phyloP scores from a whole-genome alignment of 139 green algal genomes.

The Chlorella ohadii region DNA sequence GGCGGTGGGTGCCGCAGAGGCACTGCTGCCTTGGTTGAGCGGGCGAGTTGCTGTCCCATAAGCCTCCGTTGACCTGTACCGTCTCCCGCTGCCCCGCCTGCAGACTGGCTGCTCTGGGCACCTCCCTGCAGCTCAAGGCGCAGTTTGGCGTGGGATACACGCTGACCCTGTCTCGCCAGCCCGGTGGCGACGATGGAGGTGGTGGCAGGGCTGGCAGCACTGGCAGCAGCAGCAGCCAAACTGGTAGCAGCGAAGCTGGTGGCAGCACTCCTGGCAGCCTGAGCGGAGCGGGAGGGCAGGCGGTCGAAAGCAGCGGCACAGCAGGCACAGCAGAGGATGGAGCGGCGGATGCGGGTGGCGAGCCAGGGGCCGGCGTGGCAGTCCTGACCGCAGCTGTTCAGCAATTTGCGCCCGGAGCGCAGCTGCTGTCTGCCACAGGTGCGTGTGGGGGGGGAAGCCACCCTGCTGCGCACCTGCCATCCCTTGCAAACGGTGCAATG shows the following conservation, averaged over 20 bases:
- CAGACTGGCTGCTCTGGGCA: constrained; percentile 72
- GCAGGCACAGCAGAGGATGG: too few relatives aligned
- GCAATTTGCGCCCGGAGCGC: constrained; percentile 47
- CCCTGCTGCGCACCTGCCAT: neutral
- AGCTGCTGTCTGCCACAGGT: constrained; percentile 43
- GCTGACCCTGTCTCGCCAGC: constrained; percentile 60
- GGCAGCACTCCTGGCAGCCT: too few relatives aligned
- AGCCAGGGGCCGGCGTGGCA: neutral
- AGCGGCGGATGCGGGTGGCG: neutral
- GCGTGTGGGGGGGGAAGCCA: neutral
- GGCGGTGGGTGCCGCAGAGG: too few relatives aligned
- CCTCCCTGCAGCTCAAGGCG: constrained; percentile 77
- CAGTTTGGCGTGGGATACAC: constrained; percentile 80
- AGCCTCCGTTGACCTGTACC: neutral
- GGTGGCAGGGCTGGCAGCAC: neutral
- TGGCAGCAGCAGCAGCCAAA: neutral
- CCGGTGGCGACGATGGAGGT: too few relatives aligned
- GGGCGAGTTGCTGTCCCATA: too few relatives aligned
- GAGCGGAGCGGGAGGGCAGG: neutral
- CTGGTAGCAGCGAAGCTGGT: neutral
- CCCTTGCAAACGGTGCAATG: too few relatives aligned
- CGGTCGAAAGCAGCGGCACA: neutral
- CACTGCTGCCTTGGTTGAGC: too few relatives aligned
- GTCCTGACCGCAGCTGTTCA: constrained; percentile 29
- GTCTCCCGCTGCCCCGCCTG: too few relatives aligned